Percentiles rank a stretch among this genome's conserved stretches.
Evolutionary conservation across 1,284 basidiomycete genomes (phyloP).

Genomic region (Cutaneotrichosporon sp.): DNA sequence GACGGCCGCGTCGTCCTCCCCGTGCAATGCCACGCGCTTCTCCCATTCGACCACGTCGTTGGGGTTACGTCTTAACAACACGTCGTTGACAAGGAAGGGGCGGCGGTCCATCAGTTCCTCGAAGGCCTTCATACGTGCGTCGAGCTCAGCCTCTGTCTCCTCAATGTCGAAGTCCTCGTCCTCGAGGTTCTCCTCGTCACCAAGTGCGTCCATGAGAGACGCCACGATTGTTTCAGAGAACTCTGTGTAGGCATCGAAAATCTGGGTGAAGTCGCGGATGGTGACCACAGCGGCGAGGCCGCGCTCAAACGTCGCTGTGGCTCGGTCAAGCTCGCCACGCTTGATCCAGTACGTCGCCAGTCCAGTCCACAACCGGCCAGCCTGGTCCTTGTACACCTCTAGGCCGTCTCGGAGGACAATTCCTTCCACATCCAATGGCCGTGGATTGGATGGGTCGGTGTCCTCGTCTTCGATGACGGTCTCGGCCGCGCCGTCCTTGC

Average conservation of each 20-base stretch:
- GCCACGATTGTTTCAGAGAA: slow-evolving; percentile 88
- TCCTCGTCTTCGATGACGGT: slow-evolving; percentile 66
- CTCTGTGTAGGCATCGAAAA: slow-evolving; percentile 95
- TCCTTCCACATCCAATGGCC: slow-evolving; percentile 78
- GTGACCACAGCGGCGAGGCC: slow-evolving; percentile 83
- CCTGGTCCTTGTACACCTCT: slow-evolving; percentile 87
- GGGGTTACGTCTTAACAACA: slow-evolving; percentile 85
- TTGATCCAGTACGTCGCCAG: slow-evolving; percentile 99
- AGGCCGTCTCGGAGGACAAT: slow-evolving; percentile 84
- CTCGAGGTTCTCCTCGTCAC: slow-evolving; percentile 54
- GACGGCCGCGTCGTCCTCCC: slow-evolving; percentile 88
- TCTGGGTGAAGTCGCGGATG: slow-evolving; percentile 94
- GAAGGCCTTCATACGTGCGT: slow-evolving; percentile 84
- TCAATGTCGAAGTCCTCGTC: slow-evolving; percentile 66
- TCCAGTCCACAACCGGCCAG: slow-evolving; percentile 92
- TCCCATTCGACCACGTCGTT: slow-evolving; percentile 99
- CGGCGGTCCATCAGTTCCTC: slow-evolving; percentile 91
- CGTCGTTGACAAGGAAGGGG: slow-evolving; percentile 96
- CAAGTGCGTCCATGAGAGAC: slow-evolving; percentile 83
- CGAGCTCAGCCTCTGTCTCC: slow-evolving; percentile 81
- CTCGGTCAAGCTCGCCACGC: slow-evolving; percentile 86
- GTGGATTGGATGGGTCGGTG: slow-evolving; percentile 66
- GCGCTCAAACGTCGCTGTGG: slow-evolving; percentile 78
- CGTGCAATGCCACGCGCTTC: slow-evolving; percentile 91
- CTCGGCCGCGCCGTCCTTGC: slow-evolving; percentile 52